Percentiles rank a stretch among this genome's conserved stretches.
Conservation (phyloP, 352 stramenopile species). For the Phytophthora uliginosa region DNA sequence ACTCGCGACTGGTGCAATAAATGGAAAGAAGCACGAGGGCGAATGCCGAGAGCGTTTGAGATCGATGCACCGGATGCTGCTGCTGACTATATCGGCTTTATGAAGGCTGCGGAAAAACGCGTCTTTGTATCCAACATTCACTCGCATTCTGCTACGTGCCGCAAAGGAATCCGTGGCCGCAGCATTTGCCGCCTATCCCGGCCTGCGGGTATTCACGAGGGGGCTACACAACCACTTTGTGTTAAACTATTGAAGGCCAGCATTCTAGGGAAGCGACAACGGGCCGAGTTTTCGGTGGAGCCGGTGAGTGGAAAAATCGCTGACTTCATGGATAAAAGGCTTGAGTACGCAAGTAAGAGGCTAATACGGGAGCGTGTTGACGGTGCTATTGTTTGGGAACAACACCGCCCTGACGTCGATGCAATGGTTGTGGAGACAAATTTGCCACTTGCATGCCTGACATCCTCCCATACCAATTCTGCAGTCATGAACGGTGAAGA, state of each 20-base stretch:
- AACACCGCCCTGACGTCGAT: background rate
- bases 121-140: conserved; percentile 25
- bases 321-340: no score
- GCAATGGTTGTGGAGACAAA: conserved; percentile 19
- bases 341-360: conserved; percentile 4
- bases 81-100: background rate
- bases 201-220: conserved; percentile 18
- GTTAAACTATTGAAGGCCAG: background rate
- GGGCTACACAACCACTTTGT: conserved; percentile 6
- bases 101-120: background rate
- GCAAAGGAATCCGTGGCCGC: conserved; percentile 17
- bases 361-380: background rate
- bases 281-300: no score
- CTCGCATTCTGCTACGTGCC: conserved; percentile 21
- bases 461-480: conserved; percentile 3
- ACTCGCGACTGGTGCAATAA: background rate
- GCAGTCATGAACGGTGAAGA: conserved; percentile 10
- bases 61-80: conserved; percentile 10
- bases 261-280: background rate
- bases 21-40: background rate
- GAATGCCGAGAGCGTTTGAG: conserved; percentile 13
- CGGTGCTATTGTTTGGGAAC: conserved; percentile 11
- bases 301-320: no score
- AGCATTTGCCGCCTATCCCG: conserved; percentile 18
- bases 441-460: background rate